Percentiles rank a stretch among this genome's conserved stretches.
phyloP scores from a whole-genome alignment of 768 basidiomycete genomes.

The Pleurotus tuoliensis region DNA sequence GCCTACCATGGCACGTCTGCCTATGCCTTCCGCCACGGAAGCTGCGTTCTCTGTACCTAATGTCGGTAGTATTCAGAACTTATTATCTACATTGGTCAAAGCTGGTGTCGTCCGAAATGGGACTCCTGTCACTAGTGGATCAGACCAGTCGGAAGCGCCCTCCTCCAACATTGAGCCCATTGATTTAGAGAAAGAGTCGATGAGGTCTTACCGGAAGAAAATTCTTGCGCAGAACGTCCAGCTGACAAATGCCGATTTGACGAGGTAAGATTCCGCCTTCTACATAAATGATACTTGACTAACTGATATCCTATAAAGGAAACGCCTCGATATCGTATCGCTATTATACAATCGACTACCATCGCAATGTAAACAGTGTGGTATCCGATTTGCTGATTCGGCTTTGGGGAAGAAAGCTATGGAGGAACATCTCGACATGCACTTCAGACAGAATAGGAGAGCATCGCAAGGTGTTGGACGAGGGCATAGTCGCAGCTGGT shows the following conservation, averaged over 20 bases:
- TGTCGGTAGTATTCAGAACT: slow-evolving; percentile 44
- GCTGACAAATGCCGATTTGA: slow-evolving; percentile 65
- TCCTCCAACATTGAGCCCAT: slow-evolving; percentile 23
- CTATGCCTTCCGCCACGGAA: slow-evolving; percentile 26
- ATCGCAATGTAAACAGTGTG: slow-evolving; percentile 92
- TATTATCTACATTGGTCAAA: slow-evolving; percentile 68
- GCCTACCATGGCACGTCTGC: slow-evolving; percentile 9
- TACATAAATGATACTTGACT: neutral
- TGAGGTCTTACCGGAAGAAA: slow-evolving; percentile 54
- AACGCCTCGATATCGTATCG: slow-evolving; percentile 55
- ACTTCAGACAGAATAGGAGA: slow-evolving; percentile 90
- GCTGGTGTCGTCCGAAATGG: slow-evolving; percentile 68
- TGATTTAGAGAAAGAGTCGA: slow-evolving; percentile 42
- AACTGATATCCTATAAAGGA: slow-evolving; percentile 31
- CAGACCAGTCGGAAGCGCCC: slow-evolving; percentile 35
- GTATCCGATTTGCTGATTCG: slow-evolving; percentile 78
- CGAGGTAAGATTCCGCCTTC: slow-evolving; percentile 45
- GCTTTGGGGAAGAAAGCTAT: slow-evolving; percentile 67
- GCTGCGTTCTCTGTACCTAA: slow-evolving; percentile 27
- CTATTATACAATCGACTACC: slow-evolving; percentile 74
- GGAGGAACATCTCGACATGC: slow-evolving; percentile 93
- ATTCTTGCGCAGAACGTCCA: slow-evolving; percentile 59
- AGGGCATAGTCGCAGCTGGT: slow-evolving; percentile 90
- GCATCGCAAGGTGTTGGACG: slow-evolving; percentile 74
- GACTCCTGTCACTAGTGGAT: slow-evolving; percentile 48